Conservation (phyloP, 805 yeast species). For the Metschnikowia baotianmanensis region DNA sequence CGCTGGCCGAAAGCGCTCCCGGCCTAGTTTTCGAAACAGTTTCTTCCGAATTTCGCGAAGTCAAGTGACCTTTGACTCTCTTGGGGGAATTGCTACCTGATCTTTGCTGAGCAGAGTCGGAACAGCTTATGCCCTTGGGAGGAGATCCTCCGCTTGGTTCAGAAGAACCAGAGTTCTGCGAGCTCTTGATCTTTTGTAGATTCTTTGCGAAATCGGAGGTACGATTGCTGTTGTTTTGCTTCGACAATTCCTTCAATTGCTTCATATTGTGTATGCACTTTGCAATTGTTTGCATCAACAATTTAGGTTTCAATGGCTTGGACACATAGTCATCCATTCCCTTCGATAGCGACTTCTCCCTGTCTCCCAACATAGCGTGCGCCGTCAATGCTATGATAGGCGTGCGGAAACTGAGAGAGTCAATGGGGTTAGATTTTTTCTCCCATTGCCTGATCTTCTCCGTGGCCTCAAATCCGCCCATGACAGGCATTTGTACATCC, state of each 20-base stretch:
- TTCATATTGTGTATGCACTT: slow-evolving; percentile 74
- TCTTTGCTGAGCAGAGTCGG: slow-evolving; percentile 2
- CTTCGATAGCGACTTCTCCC: slow-evolving; percentile 81
- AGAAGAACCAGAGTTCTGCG: slow-evolving; percentile 11
- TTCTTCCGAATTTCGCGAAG: slow-evolving; percentile 29
- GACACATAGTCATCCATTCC: slow-evolving; percentile 93
- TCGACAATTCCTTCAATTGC: slow-evolving; percentile 56
- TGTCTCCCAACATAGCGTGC: slow-evolving; percentile 91
- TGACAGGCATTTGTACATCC: slow-evolving; percentile 96
- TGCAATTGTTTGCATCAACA: slow-evolving; percentile 79
- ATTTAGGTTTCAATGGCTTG: slow-evolving; percentile 81
- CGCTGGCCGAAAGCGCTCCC: slow-evolving; percentile 29
- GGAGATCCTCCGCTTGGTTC: slow-evolving; percentile 8
- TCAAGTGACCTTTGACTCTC: slow-evolving; percentile 9
- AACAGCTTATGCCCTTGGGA: slow-evolving; percentile 1
- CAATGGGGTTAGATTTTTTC: slow-evolving; percentile 68
- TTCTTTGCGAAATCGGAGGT: slow-evolving; percentile 47
- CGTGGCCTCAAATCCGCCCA: slow-evolving; percentile 94
- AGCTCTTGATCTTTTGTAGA: slow-evolving; percentile 35
- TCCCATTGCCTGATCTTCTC: slow-evolving; percentile 87
- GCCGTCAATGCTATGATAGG: slow-evolving; percentile 91
- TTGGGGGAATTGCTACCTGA: slow-evolving; percentile 9
- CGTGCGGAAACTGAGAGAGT: slow-evolving; percentile 66
- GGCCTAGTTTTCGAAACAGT: slow-evolving; percentile 24
- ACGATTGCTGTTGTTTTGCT: slow-evolving; percentile 45